Conservation (phyloP, 305 asterid genomes). For the Solanum chacoense region DNA sequence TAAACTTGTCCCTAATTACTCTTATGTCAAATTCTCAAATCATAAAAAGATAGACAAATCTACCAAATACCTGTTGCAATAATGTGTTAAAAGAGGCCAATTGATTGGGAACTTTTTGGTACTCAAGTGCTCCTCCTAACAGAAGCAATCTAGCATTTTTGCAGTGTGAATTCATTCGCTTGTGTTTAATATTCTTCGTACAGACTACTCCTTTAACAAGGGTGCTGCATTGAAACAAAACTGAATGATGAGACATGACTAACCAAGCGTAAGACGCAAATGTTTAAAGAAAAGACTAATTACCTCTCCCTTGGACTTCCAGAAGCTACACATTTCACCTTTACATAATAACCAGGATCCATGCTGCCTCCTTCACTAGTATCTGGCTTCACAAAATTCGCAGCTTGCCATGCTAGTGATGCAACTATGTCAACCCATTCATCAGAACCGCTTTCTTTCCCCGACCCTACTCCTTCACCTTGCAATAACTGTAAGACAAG, state of each 20-base stretch:
- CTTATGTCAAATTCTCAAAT: neutral
- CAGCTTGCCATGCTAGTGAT: slow-evolving; percentile 78
- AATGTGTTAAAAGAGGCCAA: slow-evolving; percentile 82
- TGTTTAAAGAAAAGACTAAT: neutral
- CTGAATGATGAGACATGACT: neutral
- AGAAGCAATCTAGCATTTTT: slow-evolving; percentile 75
- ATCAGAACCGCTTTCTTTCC: slow-evolving; percentile 29
- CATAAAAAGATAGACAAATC: neutral
- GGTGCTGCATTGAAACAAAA: slow-evolving; percentile 44
- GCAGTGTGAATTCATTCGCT: slow-evolving; percentile 86
- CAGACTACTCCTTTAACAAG: slow-evolving; percentile 86
- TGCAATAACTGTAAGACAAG: slow-evolving; percentile 87
- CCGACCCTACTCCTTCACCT: slow-evolving; percentile 41
- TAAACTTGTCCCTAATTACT: slow-evolving; percentile 3
- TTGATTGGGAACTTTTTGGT: slow-evolving; percentile 72
- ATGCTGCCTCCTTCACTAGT: slow-evolving; percentile 94
- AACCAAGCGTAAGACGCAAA: neutral
- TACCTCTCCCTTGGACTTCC: slow-evolving; percentile 84
- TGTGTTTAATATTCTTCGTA: slow-evolving; percentile 92
- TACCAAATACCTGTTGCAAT: slow-evolving; percentile 59
- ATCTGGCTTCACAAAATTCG: slow-evolving; percentile 79
- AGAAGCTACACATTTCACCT: slow-evolving; percentile 88
- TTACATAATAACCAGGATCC: slow-evolving; percentile 91
- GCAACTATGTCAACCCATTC: slow-evolving; percentile 75
- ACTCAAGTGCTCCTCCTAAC: slow-evolving; percentile 94